Evolutionary conservation across 2,329 filamentous ascomycete species (phyloP).

Genomic region (Raffaelea deltoideospora): DNA sequence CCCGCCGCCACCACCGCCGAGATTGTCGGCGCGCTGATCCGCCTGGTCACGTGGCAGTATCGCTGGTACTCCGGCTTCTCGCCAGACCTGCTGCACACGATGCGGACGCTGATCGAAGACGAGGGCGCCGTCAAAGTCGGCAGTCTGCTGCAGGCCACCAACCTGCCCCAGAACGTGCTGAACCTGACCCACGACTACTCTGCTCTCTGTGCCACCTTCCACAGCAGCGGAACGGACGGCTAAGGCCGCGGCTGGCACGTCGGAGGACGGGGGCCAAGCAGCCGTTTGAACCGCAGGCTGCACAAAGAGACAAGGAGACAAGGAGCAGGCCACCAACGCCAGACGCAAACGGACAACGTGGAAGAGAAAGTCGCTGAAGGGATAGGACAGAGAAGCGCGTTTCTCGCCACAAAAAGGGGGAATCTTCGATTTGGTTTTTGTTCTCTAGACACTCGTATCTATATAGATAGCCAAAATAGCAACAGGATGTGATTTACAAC

Average conservation of each 20-base stretch:
- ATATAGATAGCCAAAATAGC: too few species aligned
- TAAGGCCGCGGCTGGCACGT: constrained; percentile 22
- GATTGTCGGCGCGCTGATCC: constrained; percentile 71
- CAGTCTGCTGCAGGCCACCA: constrained; percentile 93
- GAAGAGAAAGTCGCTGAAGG: too few species aligned
- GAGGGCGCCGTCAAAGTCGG: constrained; percentile 95
- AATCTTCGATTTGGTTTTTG: too few species aligned
- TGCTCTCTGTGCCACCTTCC: constrained; percentile 83
- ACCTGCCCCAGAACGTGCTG: constrained; percentile 78
- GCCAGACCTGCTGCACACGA: constrained; percentile 71
- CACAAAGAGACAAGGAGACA: too few species aligned
- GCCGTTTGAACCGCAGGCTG: too few species aligned
- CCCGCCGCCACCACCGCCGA: constrained; percentile 53
- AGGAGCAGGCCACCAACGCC: too few species aligned
- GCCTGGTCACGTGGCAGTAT: constrained; percentile 95
- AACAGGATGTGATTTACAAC: too few species aligned
- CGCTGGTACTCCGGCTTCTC: constrained; percentile 99
- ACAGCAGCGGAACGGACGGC: constrained; percentile 82
- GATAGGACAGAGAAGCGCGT: too few species aligned
- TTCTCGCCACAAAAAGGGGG: too few species aligned
- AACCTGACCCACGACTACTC: constrained; percentile 96
- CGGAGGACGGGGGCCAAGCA: too few species aligned
- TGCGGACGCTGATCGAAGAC: constrained; percentile 88
- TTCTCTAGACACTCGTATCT: too few species aligned
- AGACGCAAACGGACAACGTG: too few species aligned